phyloP scores from a whole-genome alignment of 352 stramenopile genomes.

The Phytophthora foliorum region DNA sequence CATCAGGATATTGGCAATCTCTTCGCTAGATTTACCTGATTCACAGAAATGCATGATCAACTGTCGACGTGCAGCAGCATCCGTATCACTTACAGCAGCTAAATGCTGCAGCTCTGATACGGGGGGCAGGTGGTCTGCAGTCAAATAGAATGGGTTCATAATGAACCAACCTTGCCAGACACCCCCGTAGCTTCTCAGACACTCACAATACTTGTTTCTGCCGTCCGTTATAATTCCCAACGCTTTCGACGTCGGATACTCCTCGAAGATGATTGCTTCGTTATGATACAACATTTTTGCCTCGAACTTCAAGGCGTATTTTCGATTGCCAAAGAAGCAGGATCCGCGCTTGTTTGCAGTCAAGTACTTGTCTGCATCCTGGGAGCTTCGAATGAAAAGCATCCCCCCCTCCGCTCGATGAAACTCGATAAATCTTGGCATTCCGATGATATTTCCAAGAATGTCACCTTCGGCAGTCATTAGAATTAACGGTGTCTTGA shows the following conservation, averaged over 20 bases:
- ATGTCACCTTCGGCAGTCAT: background rate
- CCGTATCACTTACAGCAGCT: background rate
- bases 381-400: background rate
- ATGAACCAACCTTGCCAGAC: background rate
- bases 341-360: background rate
- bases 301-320: background rate
- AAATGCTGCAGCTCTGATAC: background rate
- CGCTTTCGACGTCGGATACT: background rate
- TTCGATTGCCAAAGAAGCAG: background rate
- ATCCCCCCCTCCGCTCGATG: background rate
- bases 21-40: background rate
- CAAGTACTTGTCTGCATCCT: background rate
- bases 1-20: background rate
- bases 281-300: background rate
- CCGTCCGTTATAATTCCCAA: background rate
- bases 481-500: background rate
- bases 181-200: background rate
- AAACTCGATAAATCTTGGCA: background rate
- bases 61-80: background rate
- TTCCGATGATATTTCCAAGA: background rate
- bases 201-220: background rate
- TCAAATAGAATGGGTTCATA: background rate
- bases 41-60: background rate
- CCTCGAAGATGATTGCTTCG: background rate
- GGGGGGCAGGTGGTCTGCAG: background rate